Percentiles rank a stretch among this genome's conserved stretches.
phyloP scores from a whole-genome alignment of 176 grass and related monocot genomes.

The Eleusine coracana region DNA sequence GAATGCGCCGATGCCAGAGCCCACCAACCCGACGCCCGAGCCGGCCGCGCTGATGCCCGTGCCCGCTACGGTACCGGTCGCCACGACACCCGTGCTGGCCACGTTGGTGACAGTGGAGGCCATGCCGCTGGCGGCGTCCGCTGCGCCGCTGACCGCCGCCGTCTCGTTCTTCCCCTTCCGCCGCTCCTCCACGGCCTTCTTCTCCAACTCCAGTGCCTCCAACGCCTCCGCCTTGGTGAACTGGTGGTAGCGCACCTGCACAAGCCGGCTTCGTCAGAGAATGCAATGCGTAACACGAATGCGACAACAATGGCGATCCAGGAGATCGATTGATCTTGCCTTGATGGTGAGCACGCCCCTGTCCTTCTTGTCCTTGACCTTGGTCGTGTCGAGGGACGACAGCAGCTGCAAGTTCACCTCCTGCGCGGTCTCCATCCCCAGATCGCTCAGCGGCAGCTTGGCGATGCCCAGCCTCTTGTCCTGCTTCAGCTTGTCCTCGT shows the following conservation, averaged over 20 bases:
- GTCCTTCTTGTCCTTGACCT: conserved; percentile 99
- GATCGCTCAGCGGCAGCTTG: conserved; percentile 67
- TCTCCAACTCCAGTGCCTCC: conserved; percentile 82
- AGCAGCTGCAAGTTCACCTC: conserved; percentile 87
- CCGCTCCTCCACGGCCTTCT: conserved; percentile 65
- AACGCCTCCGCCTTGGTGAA: conserved; percentile 80
- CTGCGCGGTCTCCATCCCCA: conserved; percentile 54
- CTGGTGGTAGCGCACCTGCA: conserved; percentile 70
- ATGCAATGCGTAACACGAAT: neutral
- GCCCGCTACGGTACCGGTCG: conserved; percentile 50
- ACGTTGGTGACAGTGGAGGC: conserved; percentile 66
- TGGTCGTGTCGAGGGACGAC: conserved; percentile 87
- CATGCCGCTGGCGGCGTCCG: conserved; percentile 57
- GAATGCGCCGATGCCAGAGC: conserved; percentile 69
- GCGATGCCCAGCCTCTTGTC: conserved; percentile 92
- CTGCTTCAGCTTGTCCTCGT: conserved; percentile 89
- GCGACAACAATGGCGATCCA: neutral
- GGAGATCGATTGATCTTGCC: conserved; percentile 34
- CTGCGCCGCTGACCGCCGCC: conserved; percentile 57
- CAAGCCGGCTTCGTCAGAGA: neutral
- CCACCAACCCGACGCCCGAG: conserved; percentile 60
- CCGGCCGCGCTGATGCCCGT: conserved; percentile 42
- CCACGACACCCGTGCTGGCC: conserved; percentile 43
- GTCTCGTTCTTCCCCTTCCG: conserved; percentile 77
- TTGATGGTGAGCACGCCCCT: conserved; percentile 76